Percentiles rank a stretch among this genome's conserved stretches.
phyloP scores from a whole-genome alignment of 805 yeast genomes.

The Barnettozyma pratensis region DNA sequence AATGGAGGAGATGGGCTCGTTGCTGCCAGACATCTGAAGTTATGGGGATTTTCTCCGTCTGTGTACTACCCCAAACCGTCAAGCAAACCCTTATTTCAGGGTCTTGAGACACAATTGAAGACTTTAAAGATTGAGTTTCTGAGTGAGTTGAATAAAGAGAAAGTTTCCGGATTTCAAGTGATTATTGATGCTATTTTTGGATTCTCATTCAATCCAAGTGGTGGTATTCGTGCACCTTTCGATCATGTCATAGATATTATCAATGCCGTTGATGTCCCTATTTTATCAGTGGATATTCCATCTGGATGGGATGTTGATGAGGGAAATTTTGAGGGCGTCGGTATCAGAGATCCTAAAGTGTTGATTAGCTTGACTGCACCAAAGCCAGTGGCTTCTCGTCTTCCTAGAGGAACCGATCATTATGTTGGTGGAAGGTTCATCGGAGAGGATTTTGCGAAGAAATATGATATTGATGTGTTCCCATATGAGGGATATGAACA shows the following conservation, averaged over 20 bases:
- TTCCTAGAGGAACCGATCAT: constrained; percentile 47
- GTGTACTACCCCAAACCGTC: constrained; percentile 76
- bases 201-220: constrained; percentile 74
- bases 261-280: constrained; percentile 39
- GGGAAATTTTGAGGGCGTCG: constrained; percentile 53
- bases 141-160: constrained; percentile 31
- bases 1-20: constrained; percentile 96
- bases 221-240: constrained; percentile 77
- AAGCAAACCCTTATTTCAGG: constrained; percentile 50
- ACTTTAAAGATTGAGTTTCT: constrained; percentile 59
- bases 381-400: constrained; percentile 69
- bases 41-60: constrained; percentile 74
- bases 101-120: constrained; percentile 60
- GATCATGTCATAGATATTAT: constrained; percentile 41
- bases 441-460: constrained; percentile 55
- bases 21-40: constrained; percentile 82
- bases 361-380: constrained; percentile 90
- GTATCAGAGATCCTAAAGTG: constrained; percentile 51
- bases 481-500: constrained; percentile 55
- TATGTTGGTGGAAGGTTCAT: constrained; percentile 92
- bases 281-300: constrained; percentile 85
- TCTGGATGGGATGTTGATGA: constrained; percentile 96
- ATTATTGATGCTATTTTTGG: constrained; percentile 88
- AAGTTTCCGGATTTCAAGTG: constrained; percentile 23
- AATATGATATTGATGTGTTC: constrained; percentile 67